Evolutionary conservation across 805 yeast species (phyloP).

Genomic region (Huiozyma sinensis): DNA sequence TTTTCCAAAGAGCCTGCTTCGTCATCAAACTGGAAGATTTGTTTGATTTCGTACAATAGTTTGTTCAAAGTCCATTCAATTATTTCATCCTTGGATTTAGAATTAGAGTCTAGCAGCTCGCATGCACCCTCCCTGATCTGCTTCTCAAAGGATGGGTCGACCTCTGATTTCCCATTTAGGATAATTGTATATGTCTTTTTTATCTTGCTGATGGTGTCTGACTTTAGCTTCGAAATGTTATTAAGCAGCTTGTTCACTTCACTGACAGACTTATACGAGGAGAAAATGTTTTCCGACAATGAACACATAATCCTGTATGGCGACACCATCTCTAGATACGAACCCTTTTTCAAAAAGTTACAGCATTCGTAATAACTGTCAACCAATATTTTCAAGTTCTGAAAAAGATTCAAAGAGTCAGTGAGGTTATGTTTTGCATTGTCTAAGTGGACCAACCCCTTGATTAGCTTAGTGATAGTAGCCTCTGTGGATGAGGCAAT

Average conservation of each 20-base stretch:
- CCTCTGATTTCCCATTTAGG: constrained; percentile 4
- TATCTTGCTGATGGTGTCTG: constrained; percentile 18
- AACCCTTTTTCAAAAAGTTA: constrained; percentile 5
- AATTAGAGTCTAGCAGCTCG: constrained; percentile 50
- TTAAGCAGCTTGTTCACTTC: constrained; percentile 34
- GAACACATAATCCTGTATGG: constrained; percentile 26
- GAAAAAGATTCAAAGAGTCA: constrained; percentile 72
- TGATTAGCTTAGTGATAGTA: constrained; percentile 59
- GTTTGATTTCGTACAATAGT: constrained; percentile 60
- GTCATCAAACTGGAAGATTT: constrained; percentile 67
- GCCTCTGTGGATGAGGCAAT: constrained; percentile 67
- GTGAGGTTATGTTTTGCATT: constrained; percentile 76
- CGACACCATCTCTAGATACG: constrained; percentile 19
- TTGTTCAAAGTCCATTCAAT: constrained; percentile 60
- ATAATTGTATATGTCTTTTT: constrained; percentile 5
- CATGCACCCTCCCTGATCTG: constrained; percentile 52
- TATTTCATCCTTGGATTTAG: constrained; percentile 46
- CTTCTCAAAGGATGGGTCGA: constrained; percentile 8
- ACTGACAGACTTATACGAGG: constrained; percentile 71
- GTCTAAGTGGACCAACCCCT: constrained; percentile 68
- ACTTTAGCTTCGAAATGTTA: constrained; percentile 18
- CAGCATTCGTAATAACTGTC: constrained; percentile 28
- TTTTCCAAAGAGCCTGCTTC: constrained; percentile 95
- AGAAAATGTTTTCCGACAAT: constrained; percentile 26
- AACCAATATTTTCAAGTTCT: constrained; percentile 77